Base-by-base conservation (phyloP, 805 yeast genomes). In the Candida silvatica region DNA sequence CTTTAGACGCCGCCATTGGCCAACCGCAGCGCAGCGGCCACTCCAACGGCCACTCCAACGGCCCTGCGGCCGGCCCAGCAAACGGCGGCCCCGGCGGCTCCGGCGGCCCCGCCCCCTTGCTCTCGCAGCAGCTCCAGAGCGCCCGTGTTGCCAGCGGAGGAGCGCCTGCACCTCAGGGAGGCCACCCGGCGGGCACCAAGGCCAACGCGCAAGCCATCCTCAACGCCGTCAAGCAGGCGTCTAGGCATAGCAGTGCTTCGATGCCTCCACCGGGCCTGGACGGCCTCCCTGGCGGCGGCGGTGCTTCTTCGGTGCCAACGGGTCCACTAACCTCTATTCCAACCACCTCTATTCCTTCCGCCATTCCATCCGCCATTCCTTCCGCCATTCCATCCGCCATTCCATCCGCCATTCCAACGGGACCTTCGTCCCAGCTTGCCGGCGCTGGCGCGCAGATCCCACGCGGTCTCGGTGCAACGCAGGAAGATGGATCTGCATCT, bases 161-260 rank as follows among this genome's bases (percentile, higher is more conserved):
- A n/a, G n/a, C n/a, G n/a, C n/a, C n/a, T n/a, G 33, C n/a, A 27
- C 18, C 17, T 14, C 16, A 27, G 7, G 11, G 24, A 12, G 24
- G 12, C 24, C 24, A 22, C 9, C 26, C 34, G 11, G 20, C 7
- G 9, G 28, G 24, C 12, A 32, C 35, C 4, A 38, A 35, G 19
- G 29, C 29, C 20, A 44, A 50, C 35, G 46, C 54, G 11, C 47
- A 46, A 32, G 49, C 52, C 5, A 46, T 49, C 17, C 31, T 49
- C 35, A 48, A 49, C 35, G 52, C 53, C 8, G 42, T 46, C 15
- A 48, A 48, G 30, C 49, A 44, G 31, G 39, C 44, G 5, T 32
- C 35, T 8, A 7, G 12, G 12, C n/a, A 17, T n/a, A 20, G 17
- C 17, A 11, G 27, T 31, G 29, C 27, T 32, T 16, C 20, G 8